Percentiles rank a stretch among this genome's conserved stretches.
phyloP scores from a whole-genome alignment of 179 eudicot genomes.

The Spinacia oleracea region DNA sequence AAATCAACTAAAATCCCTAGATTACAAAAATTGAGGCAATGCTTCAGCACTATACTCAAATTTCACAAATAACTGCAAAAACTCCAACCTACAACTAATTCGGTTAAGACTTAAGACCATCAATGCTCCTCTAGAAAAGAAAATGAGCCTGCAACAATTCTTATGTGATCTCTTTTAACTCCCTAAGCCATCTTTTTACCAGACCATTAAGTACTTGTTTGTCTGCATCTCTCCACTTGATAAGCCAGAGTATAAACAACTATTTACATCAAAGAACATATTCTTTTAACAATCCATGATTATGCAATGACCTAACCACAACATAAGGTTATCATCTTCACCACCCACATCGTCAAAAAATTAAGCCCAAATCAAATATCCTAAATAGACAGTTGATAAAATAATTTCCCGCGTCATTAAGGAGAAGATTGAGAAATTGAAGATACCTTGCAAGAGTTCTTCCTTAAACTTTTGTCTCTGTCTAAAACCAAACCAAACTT shows the following conservation, averaged over 20 bases:
- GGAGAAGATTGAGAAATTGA: too few relatives aligned
- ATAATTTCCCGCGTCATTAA: too few relatives aligned
- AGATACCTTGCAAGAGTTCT: too few relatives aligned
- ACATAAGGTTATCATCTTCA: slow-evolving; percentile 9
- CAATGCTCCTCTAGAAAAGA: slow-evolving; percentile 47
- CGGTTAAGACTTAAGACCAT: slow-evolving; percentile 43
- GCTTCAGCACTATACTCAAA: too few relatives aligned
- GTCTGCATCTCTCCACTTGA: slow-evolving; percentile 46
- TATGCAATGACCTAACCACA: neutral
- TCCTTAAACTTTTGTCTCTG: too few relatives aligned
- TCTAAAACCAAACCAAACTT: too few relatives aligned
- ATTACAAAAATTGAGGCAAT: too few relatives aligned
- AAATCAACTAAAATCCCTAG: too few relatives aligned
- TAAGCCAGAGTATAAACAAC: slow-evolving; percentile 9
- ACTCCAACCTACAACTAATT: slow-evolving; percentile 66
- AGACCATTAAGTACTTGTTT: slow-evolving; percentile 43
- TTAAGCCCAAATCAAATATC: too few relatives aligned
- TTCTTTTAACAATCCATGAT: neutral
- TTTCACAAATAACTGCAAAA: too few relatives aligned
- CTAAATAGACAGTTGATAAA: too few relatives aligned
- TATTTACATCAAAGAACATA: neutral
- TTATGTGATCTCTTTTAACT: slow-evolving; percentile 51
- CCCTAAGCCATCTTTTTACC: slow-evolving; percentile 70
- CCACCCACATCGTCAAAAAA: too few relatives aligned
- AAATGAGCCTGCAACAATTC: slow-evolving; percentile 56